Evolutionary conservation across 345 rosid species (phyloP).

Genomic region (Populus euphratica): DNA sequence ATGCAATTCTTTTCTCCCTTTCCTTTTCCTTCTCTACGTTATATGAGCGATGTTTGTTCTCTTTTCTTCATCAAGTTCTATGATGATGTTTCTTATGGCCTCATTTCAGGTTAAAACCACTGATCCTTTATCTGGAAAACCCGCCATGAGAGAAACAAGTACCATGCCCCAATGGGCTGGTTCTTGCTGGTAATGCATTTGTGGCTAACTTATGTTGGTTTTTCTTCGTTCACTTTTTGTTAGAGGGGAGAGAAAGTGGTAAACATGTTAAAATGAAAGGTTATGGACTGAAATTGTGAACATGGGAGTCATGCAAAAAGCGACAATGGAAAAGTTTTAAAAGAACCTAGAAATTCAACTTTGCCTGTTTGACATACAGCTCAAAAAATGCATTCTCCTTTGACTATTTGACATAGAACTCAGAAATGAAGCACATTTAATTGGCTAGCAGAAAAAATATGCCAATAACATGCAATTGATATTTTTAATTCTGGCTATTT

Average conservation of each 20-base stretch:
- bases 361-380: no score
- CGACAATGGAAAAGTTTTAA: no score
- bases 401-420: no score
- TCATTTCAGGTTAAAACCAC: conserved; percentile 54
- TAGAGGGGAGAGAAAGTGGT: not conserved
- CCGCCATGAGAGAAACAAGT: conserved; percentile 87
- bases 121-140: conserved; percentile 65
- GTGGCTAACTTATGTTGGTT: not conserved
- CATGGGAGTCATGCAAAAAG: no score
- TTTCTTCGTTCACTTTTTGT: not conserved
- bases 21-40: not conserved
- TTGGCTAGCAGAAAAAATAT: no score
- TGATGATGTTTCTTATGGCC: conserved; percentile 1
- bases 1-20: not conserved
- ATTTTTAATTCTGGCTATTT: no score
- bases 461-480: no score
- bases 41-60: not conserved
- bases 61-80: not conserved
- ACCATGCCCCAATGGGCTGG: conserved; percentile 99
- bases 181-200: conserved; percentile 75
- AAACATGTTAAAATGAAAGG: not conserved
- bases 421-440: no score
- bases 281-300: not conserved
- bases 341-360: no score
- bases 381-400: no score